Conservation (phyloP, 345 rosid species). For the Cardamine chenopodiifolia region DNA sequence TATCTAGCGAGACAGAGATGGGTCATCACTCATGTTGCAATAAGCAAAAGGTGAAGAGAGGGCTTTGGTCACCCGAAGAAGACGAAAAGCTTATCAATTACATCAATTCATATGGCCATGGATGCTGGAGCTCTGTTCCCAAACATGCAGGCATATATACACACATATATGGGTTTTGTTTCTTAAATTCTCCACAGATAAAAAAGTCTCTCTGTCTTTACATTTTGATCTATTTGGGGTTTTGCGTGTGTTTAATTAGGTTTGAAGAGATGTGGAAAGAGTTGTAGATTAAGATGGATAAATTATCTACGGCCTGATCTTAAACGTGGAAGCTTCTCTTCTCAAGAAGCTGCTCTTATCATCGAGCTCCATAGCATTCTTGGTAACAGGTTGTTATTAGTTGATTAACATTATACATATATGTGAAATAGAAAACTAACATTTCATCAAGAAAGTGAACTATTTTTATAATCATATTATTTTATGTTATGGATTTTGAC, state of each 20-base stretch:
- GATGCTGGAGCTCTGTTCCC: slow-evolving; percentile 99
- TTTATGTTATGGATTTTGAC: slow-evolving; percentile 25
- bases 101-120: slow-evolving; percentile 91
- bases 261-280: slow-evolving; percentile 94
- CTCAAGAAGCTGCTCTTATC: slow-evolving; percentile 91
- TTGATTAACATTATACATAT: neutral
- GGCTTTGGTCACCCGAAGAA: slow-evolving; percentile 98
- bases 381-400: slow-evolving; percentile 74
- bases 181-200: slow-evolving; percentile 10
- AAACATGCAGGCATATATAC: slow-evolving; percentile 71
- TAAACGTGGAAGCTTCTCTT: slow-evolving; percentile 95
- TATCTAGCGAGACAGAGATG: slow-evolving; percentile 40
- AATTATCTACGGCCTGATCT: slow-evolving; percentile 92
- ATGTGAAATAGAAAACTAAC: neutral
- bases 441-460: neutral
- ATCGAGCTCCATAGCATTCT: slow-evolving; percentile 91
- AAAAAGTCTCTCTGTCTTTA: neutral
- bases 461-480: neutral
- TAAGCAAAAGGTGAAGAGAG: slow-evolving; percentile 98
- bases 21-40: slow-evolving; percentile 99
- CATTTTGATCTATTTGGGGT: neutral
- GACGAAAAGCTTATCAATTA: slow-evolving; percentile 94
- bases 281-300: slow-evolving; percentile 97
- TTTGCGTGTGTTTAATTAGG: slow-evolving; percentile 50
- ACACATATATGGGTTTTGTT: slow-evolving; percentile 1